Conservation (phyloP, 169 alveolate genomes). For the Toxoplasma gondii region DNA sequence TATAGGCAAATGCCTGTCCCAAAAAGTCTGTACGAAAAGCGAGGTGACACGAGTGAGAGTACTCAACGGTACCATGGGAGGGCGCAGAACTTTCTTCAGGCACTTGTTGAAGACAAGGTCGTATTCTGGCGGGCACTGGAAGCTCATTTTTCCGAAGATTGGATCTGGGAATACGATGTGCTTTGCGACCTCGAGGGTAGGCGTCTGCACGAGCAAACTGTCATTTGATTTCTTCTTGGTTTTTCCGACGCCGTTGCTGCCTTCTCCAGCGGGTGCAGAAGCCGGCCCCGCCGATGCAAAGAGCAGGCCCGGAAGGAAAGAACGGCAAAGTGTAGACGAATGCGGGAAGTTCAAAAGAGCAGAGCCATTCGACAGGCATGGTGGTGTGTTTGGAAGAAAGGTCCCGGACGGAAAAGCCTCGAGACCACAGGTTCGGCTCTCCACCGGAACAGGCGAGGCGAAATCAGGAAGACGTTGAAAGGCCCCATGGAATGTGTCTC, state of each 20-base stretch:
- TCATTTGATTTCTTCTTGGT: background rate
- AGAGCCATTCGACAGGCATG: no score
- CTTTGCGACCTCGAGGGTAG: background rate
- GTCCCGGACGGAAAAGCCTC: no score
- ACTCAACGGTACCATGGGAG: background rate
- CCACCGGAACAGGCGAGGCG: no score
- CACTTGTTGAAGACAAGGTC: conserved; percentile 27
- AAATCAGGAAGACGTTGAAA: no score
- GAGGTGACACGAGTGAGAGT: background rate
- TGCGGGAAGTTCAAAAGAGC: no score
- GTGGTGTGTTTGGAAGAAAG: no score
- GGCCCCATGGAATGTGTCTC: no score
- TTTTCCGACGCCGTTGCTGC: background rate
- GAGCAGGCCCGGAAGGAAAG: no score
- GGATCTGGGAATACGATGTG: conserved; percentile 1
- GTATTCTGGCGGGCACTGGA: conserved; percentile 29
- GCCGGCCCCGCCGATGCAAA: background rate
- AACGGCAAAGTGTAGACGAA: no score
- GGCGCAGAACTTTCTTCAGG: conserved; percentile 1
- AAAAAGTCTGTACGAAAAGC: background rate
- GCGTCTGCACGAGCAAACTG: background rate
- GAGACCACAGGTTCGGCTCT: no score
- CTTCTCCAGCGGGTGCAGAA: background rate
- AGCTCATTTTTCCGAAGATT: background rate
- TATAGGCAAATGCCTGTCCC: background rate